These are phyloP conservation scores for Arachnopeziza araneosa DNA, from an alignment of 2,329 filamentous ascomycete species.

Conservation along the genomic window DNA sequence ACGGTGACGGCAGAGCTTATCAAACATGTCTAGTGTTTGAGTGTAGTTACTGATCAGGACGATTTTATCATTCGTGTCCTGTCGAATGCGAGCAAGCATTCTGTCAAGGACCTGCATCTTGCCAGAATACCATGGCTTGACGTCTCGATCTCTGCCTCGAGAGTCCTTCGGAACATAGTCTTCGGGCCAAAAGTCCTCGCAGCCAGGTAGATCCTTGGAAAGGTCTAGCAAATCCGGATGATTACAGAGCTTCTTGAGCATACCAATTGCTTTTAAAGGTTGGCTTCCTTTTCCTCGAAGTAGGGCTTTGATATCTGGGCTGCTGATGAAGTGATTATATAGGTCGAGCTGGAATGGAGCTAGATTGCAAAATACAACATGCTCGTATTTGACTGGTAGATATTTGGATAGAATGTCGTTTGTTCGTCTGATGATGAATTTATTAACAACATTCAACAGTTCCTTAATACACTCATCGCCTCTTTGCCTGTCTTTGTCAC, in stretches of 20 bases:
- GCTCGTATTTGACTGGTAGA: slow-evolving; percentile 95
- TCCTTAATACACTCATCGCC: slow-evolving; percentile 81
- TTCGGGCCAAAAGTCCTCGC: slow-evolving; percentile 72
- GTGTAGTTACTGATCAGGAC: slow-evolving; percentile 99
- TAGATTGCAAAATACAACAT: slow-evolving; percentile 96
- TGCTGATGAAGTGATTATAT: slow-evolving; percentile 96
- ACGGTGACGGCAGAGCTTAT: slow-evolving; percentile 78
- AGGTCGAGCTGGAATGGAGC: slow-evolving; percentile 88
- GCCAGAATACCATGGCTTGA: slow-evolving; percentile 94
- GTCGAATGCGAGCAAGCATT: slow-evolving; percentile 92
- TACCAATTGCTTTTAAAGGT: slow-evolving; percentile 90
- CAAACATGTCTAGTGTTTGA: slow-evolving; percentile 90
- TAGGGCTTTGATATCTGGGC: slow-evolving; percentile 87
- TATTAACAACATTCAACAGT: slow-evolving; percentile 82
- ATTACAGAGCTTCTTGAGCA: slow-evolving; percentile 98
- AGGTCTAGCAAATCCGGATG: slow-evolving; percentile 90
- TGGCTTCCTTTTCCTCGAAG: slow-evolving; percentile 92
- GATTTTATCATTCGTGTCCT: slow-evolving; percentile 98
- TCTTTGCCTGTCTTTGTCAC: slow-evolving; percentile 72
- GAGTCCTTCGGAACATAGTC: slow-evolving; percentile 86
- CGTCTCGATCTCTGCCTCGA: slow-evolving; percentile 81
- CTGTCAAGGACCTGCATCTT: slow-evolving; percentile 98
- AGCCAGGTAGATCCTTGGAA: slow-evolving; percentile 77
- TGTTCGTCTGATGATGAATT: slow-evolving; percentile 95
- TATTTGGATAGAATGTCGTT: slow-evolving; percentile 99